Evolutionary conservation across 352 stramenopile species (phyloP).

Genomic region (Phytophthora niederhauseri): DNA sequence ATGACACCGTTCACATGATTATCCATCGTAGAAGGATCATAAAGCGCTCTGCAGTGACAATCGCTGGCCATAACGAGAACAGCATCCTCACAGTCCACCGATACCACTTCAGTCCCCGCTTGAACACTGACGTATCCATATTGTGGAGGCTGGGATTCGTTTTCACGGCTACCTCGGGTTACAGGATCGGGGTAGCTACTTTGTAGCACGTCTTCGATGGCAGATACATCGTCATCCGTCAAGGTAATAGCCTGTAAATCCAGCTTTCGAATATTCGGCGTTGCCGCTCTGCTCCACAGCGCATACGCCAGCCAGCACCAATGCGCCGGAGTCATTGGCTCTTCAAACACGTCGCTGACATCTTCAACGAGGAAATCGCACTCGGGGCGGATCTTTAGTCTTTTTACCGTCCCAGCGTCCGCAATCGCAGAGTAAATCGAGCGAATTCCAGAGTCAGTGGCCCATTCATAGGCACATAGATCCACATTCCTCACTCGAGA

Average conservation of each 20-base stretch:
- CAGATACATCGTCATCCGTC: background rate
- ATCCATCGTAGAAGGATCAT: background rate
- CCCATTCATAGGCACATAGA: background rate
- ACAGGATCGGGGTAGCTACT: background rate
- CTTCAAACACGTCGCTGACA: background rate
- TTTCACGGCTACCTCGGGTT: background rate
- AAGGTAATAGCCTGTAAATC: background rate
- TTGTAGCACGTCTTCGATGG: background rate
- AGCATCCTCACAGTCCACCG: background rate
- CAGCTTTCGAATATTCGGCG: background rate
- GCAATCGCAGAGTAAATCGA: conserved; percentile 16
- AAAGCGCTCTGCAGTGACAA: background rate
- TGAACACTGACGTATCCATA: background rate
- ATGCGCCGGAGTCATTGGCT: conserved; percentile 7
- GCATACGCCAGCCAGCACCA: conserved; percentile 22
- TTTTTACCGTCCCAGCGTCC: conserved; percentile 1
- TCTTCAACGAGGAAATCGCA: background rate
- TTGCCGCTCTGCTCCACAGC: conserved; percentile 15
- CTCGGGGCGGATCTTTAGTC: background rate
- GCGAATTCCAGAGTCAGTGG: background rate
- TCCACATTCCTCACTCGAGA: background rate
- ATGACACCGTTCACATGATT: no score
- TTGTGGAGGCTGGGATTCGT: background rate
- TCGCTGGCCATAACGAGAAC: background rate
- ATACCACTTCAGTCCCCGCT: background rate